Conservation (phyloP, 2,329 filamentous ascomycete genomes). For the Nothophaeocryptopus gaeumannii region DNA sequence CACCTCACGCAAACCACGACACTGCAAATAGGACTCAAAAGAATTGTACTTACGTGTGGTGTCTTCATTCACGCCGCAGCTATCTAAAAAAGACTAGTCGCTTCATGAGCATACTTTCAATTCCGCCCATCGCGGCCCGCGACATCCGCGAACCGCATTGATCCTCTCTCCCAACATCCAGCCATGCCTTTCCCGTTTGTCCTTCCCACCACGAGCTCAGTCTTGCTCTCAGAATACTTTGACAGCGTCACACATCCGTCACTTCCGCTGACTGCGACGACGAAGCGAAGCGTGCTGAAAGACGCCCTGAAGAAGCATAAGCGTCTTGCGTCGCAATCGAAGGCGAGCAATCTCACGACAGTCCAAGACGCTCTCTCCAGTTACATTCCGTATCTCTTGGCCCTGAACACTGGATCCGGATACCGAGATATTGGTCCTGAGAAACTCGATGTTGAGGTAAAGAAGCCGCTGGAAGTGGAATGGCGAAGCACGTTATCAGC, state of each 20-base stretch:
- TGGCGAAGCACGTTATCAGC: constrained; percentile 79
- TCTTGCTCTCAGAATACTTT: constrained; percentile 76
- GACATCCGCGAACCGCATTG: too few relatives aligned
- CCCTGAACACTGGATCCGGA: constrained; percentile 68
- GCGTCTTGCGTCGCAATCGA: constrained; percentile 69
- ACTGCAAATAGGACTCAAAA: too few relatives aligned
- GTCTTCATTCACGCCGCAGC: too few relatives aligned
- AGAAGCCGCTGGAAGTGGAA: constrained; percentile 64
- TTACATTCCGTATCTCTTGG: constrained; percentile 81
- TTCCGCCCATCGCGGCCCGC: too few relatives aligned
- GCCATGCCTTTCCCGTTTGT: constrained; percentile 85
- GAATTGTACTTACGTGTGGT: too few relatives aligned
- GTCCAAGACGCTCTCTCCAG: constrained; percentile 67
- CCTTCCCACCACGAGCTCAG: constrained; percentile 83
- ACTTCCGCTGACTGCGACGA: constrained; percentile 76
- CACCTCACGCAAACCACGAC: too few relatives aligned
- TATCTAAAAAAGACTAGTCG: too few relatives aligned
- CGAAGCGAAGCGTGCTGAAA: constrained; percentile 77
- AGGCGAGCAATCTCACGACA: constrained; percentile 66
- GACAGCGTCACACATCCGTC: constrained; percentile 82
- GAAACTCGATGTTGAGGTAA: constrained; percentile 65
- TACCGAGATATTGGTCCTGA: constrained; percentile 51
- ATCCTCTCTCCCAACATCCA: not conserved
- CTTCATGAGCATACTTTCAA: too few relatives aligned
- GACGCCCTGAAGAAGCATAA: constrained; percentile 87